phyloP scores from a whole-genome alignment of 805 yeast genomes.

The Yarrowia alimentaria region DNA sequence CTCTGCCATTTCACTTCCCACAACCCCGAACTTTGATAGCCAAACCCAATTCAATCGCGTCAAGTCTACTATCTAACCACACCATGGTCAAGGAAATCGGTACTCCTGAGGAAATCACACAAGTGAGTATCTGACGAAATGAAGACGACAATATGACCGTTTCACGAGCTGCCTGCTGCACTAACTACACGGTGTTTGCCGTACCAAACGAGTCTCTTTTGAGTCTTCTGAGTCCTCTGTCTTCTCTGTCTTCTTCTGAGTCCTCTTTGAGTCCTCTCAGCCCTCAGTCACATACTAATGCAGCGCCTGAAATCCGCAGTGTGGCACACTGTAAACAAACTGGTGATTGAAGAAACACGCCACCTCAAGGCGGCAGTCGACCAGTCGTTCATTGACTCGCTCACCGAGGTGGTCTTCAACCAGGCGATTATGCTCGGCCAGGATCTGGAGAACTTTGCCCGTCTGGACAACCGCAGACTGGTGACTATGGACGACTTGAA shows the following conservation, averaged over 20 bases:
- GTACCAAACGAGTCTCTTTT: too few relatives aligned
- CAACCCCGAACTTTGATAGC: too few relatives aligned
- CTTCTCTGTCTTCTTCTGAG: not conserved
- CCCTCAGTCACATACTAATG: not conserved
- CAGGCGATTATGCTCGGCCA: conserved; percentile 37
- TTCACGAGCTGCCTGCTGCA: too few relatives aligned
- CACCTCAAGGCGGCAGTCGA: conserved; percentile 34
- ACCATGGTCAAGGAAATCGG: conserved; percentile 9
- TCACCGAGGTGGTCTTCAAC: conserved; percentile 38
- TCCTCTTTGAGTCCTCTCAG: too few relatives aligned
- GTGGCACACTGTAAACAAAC: conserved; percentile 37
- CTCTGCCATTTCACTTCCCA: too few relatives aligned
- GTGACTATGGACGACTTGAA: conserved; percentile 36
- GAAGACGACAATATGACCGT: not conserved
- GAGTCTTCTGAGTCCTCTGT: too few relatives aligned
- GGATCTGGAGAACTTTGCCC: conserved; percentile 38
- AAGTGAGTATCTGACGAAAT: conserved; percentile 7
- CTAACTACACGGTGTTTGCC: too few relatives aligned
- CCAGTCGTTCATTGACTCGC: conserved; percentile 38
- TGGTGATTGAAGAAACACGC: conserved; percentile 37
- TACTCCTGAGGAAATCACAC: conserved; percentile 7
- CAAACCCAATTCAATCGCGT: too few relatives aligned
- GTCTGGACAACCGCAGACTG: conserved; percentile 37
- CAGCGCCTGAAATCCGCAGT: conserved; percentile 35
- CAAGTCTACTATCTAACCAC: too few relatives aligned